Evolutionary conservation across 2,329 filamentous ascomycete species (phyloP), one percentile per base, ranked within the genome.

Genomic region (Karstenula rhodostoma): DNA sequence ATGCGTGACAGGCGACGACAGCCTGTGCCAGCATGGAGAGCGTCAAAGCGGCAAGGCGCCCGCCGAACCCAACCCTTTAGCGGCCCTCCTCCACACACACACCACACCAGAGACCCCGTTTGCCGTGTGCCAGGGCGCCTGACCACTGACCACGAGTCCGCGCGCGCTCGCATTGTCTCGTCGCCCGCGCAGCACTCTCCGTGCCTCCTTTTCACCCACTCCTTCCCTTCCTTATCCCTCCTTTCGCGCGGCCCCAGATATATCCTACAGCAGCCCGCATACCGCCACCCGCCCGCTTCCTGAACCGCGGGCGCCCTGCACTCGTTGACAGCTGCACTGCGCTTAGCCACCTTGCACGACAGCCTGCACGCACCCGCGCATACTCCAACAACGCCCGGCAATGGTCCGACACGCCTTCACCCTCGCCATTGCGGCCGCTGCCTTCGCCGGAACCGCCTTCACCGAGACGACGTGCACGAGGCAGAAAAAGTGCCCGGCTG

Each of bases 401-500:
- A 77, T 77, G 74, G 68, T 77, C 58, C 70, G 69, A 60, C 57
- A 59, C 65, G 57, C 67, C 19, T 48, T 75, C 57, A 66, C 73
- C 4, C 67, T 74, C 44, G 71, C 66, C 43, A 56, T 77, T 49
- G 72, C 70, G 27, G 72, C 70, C 2, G 66, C 74, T 15, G 67
- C 70, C 42, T 57, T 75, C 23, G 64, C 64, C 7, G 63, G 67
- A 65, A 59, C 70, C 44, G 73, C 73, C 44, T 54, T 69, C 37
- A 75, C 61, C 67, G 78, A 66, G 68, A 77, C 69, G 68, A 77
- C 69, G 82, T 82, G 73, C 77, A 77, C 72, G 63, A 76, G 65
- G 74, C 80, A 76, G 77, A 86, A 51, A 76, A 89, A 71, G 65
- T 97, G 93, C 75, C 92, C 93, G 9, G 77, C 89, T 71, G 84